phyloP scores from a whole-genome alignment of 768 basidiomycete species.

The Rhizopogon salebrosus region DNA sequence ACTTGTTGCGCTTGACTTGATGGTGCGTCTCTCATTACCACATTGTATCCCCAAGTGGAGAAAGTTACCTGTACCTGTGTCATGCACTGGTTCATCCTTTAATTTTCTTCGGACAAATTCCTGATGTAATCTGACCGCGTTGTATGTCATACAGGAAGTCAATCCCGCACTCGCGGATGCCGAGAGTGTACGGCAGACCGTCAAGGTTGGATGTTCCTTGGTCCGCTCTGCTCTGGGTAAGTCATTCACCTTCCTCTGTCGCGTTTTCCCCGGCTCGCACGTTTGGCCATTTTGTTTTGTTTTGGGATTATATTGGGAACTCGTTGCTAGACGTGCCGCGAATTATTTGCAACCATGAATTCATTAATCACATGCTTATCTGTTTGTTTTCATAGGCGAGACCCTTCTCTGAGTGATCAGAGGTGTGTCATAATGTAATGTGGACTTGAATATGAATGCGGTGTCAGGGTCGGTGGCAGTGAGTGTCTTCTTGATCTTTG shows the following conservation, averaged over 20 bases:
- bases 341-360: not conserved
- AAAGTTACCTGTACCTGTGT: not conserved
- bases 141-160: constrained; percentile 61
- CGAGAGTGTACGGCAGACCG: constrained; percentile 76
- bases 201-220: constrained; percentile 85
- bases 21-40: constrained; percentile 48
- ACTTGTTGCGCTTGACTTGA: constrained; percentile 88
- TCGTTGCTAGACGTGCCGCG: not conserved
- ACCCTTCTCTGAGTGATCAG: not conserved
- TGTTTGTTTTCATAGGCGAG: not conserved
- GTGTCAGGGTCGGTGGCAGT: not conserved
- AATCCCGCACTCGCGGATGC: constrained; percentile 88
- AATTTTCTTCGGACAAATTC: not conserved
- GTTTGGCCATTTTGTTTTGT: not conserved
- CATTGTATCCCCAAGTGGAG: too few relatives aligned
- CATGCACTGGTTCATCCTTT: not conserved
- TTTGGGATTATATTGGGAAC: not conserved
- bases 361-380: not conserved
- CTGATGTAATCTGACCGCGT: not conserved
- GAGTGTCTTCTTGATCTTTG: not conserved
- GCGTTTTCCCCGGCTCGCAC: not conserved
- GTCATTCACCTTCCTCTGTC: constrained; percentile 14
- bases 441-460: not conserved
- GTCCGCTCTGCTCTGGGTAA: constrained; percentile 78
- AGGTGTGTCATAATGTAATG: not conserved